A percentile compares a stretch with the other conserved stretches of the same genome.
These are phyloP conservation scores for Penicillium tannophilum DNA, from an alignment of 495 filamentous ascomycete genomes.

Conservation along the genomic window DNA sequence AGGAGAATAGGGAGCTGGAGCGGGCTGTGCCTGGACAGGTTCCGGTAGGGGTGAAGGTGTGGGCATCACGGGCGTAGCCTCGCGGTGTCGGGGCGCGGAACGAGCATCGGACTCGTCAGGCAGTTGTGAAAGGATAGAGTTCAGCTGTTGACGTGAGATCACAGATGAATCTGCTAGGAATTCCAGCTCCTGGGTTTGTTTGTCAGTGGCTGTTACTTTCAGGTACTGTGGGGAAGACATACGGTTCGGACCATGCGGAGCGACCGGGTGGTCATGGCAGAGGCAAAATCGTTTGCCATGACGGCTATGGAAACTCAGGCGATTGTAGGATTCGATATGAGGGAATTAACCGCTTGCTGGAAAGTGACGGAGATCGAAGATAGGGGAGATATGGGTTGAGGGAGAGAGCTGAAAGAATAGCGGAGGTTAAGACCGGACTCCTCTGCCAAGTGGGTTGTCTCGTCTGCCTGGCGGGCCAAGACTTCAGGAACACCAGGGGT, in stretches of 20 bases:
- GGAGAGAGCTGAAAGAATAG: not conserved
- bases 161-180: slow-evolving; percentile 77
- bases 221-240: slow-evolving; percentile 31
- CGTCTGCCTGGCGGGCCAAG: slow-evolving; percentile 10
- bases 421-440: not conserved
- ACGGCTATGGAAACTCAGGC: slow-evolving; percentile 5
- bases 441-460: slow-evolving; percentile 1
- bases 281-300: slow-evolving; percentile 46
- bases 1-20: slow-evolving; percentile 43
- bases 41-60: slow-evolving; percentile 29
- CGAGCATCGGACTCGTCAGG: slow-evolving; percentile 58
- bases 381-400: slow-evolving; percentile 1
- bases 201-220: not conserved
- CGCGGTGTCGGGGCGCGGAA: slow-evolving; percentile 24
- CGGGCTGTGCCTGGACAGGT: slow-evolving; percentile 37
- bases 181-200: slow-evolving; percentile 75
- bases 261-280: slow-evolving; percentile 73
- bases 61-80: slow-evolving; percentile 11
- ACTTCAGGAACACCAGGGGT: slow-evolving; percentile 8
- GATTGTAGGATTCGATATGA: not conserved
- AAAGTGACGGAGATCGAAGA: not conserved
- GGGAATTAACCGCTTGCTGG: not conserved
- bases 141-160: slow-evolving; percentile 70
- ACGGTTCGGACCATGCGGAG: slow-evolving; percentile 84
- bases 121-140: slow-evolving; percentile 70